Conservation (phyloP, 495 filamentous ascomycete species). For the Penicillium bovifimosum region DNA sequence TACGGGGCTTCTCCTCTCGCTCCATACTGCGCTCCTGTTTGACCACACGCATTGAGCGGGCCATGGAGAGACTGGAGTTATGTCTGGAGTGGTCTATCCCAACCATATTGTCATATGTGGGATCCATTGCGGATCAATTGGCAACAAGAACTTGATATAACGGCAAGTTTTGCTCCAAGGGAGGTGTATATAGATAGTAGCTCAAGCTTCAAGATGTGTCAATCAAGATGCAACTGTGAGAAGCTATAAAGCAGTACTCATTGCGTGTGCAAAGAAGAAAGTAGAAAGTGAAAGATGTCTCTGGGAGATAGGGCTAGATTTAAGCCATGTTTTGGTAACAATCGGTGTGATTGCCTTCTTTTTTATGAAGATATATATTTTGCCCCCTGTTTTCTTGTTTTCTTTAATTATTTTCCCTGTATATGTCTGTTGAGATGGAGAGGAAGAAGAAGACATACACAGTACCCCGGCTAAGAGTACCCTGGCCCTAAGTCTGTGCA, state of each 20-base stretch:
- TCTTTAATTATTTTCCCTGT: background rate
- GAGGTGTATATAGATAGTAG: background rate
- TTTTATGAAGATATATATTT: slow-evolving; percentile 1
- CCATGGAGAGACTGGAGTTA: slow-evolving; percentile 19
- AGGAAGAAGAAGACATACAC: slow-evolving; percentile 1
- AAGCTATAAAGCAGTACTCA: background rate
- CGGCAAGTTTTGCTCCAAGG: background rate
- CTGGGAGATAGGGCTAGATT: slow-evolving; percentile 25
- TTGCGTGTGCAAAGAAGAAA: slow-evolving; percentile 3
- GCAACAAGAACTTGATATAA: background rate
- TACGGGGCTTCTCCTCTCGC: slow-evolving; percentile 31
- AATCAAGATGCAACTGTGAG: background rate
- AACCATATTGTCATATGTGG: slow-evolving; percentile 30
- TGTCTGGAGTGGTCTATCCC: slow-evolving; percentile 19
- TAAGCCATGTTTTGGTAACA: slow-evolving; percentile 29
- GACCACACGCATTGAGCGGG: slow-evolving; percentile 23
- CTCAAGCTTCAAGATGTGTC: slow-evolving; percentile 2
- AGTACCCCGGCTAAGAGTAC: background rate
- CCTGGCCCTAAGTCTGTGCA: background rate
- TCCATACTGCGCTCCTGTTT: slow-evolving; percentile 30
- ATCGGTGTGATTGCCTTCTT: slow-evolving; percentile 22
- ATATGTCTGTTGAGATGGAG: background rate
- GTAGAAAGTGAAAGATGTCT: slow-evolving; percentile 17
- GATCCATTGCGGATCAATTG: slow-evolving; percentile 23
- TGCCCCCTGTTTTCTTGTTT: slow-evolving; percentile 5